Conservation (phyloP, 805 yeast genomes). For the Lipomyces sp. region DNA sequence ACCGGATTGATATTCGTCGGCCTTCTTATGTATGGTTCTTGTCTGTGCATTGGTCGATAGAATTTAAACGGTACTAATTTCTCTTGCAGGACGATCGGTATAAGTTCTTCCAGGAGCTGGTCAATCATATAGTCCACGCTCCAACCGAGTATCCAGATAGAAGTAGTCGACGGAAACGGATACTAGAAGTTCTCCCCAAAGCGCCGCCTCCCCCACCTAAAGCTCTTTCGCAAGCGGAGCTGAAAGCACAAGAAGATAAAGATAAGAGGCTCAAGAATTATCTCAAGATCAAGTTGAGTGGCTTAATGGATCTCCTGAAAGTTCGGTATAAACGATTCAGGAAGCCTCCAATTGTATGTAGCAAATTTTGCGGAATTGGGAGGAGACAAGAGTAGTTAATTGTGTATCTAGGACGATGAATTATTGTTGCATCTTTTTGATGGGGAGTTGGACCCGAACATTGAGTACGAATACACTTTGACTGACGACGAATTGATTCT, state of each 20-base stretch:
- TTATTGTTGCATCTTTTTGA: conserved; percentile 78
- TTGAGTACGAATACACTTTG: conserved; percentile 45
- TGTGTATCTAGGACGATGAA: conserved; percentile 55
- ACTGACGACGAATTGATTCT: conserved; percentile 68
- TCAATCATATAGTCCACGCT: conserved; percentile 61
- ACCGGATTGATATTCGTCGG: conserved; percentile 51
- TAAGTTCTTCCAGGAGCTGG: conserved; percentile 60
- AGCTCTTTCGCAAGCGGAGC: conserved; percentile 50
- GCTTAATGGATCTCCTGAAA: conserved; percentile 87
- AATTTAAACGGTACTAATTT: neutral
- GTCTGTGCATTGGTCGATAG: neutral
- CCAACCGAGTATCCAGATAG: conserved; percentile 75
- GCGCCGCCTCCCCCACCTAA: conserved; percentile 47
- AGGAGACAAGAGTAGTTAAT: neutral
- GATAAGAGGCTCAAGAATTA: conserved; percentile 86
- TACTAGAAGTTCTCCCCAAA: conserved; percentile 50
- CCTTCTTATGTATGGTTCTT: conserved; percentile 46
- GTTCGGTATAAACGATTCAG: conserved; percentile 85
- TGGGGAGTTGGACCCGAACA: conserved; percentile 47
- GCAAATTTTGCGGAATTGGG: neutral
- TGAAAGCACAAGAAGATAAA: conserved; percentile 56
- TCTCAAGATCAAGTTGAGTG: conserved; percentile 81
- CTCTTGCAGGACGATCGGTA: conserved; percentile 51
- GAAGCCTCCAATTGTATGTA: conserved; percentile 74
- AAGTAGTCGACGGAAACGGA: conserved; percentile 51